Evolutionary conservation across 2,329 filamentous ascomycete species (phyloP).

Genomic region (Rugonectria rugulosa): DNA sequence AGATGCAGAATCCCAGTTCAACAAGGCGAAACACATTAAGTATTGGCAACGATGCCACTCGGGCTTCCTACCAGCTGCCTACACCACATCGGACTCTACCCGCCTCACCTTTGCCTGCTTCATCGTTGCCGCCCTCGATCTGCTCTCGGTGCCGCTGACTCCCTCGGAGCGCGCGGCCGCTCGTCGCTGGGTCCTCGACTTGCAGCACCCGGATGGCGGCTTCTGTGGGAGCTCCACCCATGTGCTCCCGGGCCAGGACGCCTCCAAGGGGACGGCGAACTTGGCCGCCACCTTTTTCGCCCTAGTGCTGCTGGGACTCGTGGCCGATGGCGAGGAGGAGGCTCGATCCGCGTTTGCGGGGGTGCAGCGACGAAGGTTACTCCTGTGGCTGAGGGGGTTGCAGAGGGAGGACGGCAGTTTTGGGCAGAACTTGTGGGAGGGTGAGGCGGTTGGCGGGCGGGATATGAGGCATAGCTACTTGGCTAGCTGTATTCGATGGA

Average conservation of each 20-base stretch:
- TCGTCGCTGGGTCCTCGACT: slow-evolving; percentile 82
- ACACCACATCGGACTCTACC: slow-evolving; percentile 88
- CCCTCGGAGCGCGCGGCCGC: slow-evolving; percentile 53
- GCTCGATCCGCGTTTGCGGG: slow-evolving; percentile 60
- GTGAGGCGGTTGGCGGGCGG: slow-evolving; percentile 74
- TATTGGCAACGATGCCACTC: slow-evolving; percentile 94
- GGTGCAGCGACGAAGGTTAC: slow-evolving; percentile 71
- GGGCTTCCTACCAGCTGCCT: slow-evolving; percentile 79
- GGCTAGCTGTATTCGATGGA: slow-evolving; percentile 82
- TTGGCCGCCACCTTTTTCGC: slow-evolving; percentile 91
- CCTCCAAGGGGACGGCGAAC: slow-evolving; percentile 65
- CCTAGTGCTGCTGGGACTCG: slow-evolving; percentile 71
- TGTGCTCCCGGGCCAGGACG: slow-evolving; percentile 50
- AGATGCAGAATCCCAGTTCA: slow-evolving; percentile 48
- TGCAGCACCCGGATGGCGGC: slow-evolving; percentile 86
- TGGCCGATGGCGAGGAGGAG: slow-evolving; percentile 50
- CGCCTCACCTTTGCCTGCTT: slow-evolving; percentile 92
- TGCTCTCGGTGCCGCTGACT: slow-evolving; percentile 72
- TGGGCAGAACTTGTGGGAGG: slow-evolving; percentile 75
- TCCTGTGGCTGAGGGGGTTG: slow-evolving; percentile 77
- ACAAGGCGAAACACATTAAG: slow-evolving; percentile 76
- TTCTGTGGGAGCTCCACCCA: slow-evolving; percentile 87
- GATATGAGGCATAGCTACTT: slow-evolving; percentile 92
- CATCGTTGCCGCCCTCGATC: slow-evolving; percentile 82
- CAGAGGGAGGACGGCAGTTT: slow-evolving; percentile 91